Base-by-base conservation (phyloP, 306 rosid species). In the Vigna trinervia region DNA sequence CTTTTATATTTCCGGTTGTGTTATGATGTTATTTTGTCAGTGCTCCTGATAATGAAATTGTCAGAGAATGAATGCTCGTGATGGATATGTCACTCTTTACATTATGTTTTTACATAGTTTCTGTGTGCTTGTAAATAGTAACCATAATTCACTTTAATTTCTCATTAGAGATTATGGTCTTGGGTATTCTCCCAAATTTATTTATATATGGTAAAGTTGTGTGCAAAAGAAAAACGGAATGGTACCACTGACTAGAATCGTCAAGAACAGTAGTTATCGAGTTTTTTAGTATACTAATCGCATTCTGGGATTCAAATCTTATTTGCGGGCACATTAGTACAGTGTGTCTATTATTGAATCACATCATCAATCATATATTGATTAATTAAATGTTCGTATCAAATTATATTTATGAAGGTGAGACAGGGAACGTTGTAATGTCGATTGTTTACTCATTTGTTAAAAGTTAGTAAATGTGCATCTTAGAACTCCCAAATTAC, bases 11-110 rank as follows among this genome's bases (percentile, higher is more conserved):
- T 78, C 57, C 26, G n/a, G 19, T 84, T 86, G 83, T 88, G 78
- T 80, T 70, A 68, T 74, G 71, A 80, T 82, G 74, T 61, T 52
- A 30, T 70, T 72, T 64, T 64, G 82, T 82, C 85, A 45, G 80
- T 81, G 51, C 77, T 87, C 70, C 46, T 61, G 75, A 72, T 19
- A 58, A 36, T 64, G 67, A 85, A 78, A 22, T 77, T 59, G 50
- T 73, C 79, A 60, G 64, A 65, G 69, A 73, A 83, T 85, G 78
- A 85, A 88, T 85, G 87, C 73, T 85, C 77, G 51, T 78, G 61
- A 86, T 80, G 46, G 71, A 39, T 61, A 43, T 34, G 2, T 53
- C 32, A 52, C 48, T 68, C 78, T 69, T 72, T 52, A 61, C 62
- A 12, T 47, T 71, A 4, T 43, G 52, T 67, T 73, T 68, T 19